Base-by-base conservation (phyloP, 2,329 filamentous ascomycete species). In the Fusarium euwallaceae region DNA sequence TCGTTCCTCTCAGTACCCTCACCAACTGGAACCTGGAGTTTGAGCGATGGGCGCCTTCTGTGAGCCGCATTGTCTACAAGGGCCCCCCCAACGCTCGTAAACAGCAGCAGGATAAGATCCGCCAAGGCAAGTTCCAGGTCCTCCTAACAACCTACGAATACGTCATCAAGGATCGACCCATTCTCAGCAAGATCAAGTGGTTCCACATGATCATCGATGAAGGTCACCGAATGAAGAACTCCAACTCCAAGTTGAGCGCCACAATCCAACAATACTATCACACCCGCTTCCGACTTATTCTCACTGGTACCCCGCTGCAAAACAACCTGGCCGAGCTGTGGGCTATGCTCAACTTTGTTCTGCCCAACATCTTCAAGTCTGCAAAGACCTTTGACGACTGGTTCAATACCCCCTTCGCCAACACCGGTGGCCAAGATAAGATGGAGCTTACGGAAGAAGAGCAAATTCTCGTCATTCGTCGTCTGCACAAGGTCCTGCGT, bases 361-460 rank as follows among this genome's bases (percentile, higher is more conserved):
- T 99, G 59, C 97, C 97, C 4, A 98, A 95, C 78, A 99, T 99
- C 76, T 99, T 99, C 92, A 99, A 99, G 83, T 98, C 97, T 3
- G 95, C 96, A 72, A 98, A 97, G 82, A 98, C 96, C 2, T 99
- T 99, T 81, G 97, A 99, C 82, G 97, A 99, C 83, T 99, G 97
- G 97, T 99, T 99, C 91, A 99, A 98, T 82, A 99, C 97, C 29
- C 97, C 97, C 0, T 99, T 99, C 83, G 97, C 97, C 77, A 99
- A 99, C 82, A 99, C 97, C 6, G 97, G 97, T 84, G 92, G 95
- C 45, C 96, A 98, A 84, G 97, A 99, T 84, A 98, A 97, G 88
- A 99, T 99, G 94, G 96, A 98, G 81, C 88, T 99, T 73, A 97
- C 94, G 14, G 97, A 99, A 97, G 97, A 99, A 97, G 97, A 99